These are phyloP conservation scores for Colletotrichum sidae DNA, from an alignment of 2,329 filamentous ascomycete genomes.

Conservation along the genomic window DNA sequence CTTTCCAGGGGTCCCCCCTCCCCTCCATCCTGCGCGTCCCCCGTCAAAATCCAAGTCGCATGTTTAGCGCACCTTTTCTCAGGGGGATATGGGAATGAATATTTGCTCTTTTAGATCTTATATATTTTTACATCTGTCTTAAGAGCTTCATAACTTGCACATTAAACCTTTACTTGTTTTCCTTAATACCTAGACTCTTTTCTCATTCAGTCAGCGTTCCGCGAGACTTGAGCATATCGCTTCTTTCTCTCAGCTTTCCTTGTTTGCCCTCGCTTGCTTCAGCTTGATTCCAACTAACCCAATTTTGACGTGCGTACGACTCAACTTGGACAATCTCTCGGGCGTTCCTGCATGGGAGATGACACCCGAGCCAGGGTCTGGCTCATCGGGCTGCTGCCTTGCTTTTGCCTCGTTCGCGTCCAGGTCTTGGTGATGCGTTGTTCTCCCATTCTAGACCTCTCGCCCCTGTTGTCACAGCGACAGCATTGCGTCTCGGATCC, in stretches of 20 bases:
- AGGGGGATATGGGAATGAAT: too few species aligned
- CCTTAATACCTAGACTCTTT: too few species aligned
- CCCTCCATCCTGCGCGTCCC: background rate
- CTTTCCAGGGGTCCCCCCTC: conserved; percentile 35
- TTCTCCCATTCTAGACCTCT: conserved; percentile 19
- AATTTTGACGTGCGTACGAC: conserved; percentile 25
- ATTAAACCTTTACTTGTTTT: too few species aligned
- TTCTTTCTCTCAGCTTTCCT: conserved; percentile 1
- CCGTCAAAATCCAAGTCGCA: conserved; percentile 14
- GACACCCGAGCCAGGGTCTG: conserved; percentile 26
- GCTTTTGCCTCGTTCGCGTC: conserved; percentile 23
- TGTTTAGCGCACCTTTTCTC: conserved; percentile 7
- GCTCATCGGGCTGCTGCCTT: conserved; percentile 20
- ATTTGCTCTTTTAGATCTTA: too few species aligned
- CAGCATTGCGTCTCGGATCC: conserved; percentile 25
- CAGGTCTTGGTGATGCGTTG: conserved; percentile 35
- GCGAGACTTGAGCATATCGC: background rate
- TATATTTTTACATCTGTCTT: too few species aligned
- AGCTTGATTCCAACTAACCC: conserved; percentile 26
- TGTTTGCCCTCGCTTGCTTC: conserved; percentile 16
- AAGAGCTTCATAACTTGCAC: too few species aligned
- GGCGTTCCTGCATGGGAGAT: conserved; percentile 36
- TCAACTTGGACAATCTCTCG: conserved; percentile 18
- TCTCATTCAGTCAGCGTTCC: background rate
- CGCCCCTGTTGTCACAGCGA: conserved; percentile 32